Percentiles rank a stretch among this genome's conserved stretches.
These are phyloP conservation scores for Plasmopara viticola DNA, from an alignment of 352 stramenopile species.

Conservation along the genomic window DNA sequence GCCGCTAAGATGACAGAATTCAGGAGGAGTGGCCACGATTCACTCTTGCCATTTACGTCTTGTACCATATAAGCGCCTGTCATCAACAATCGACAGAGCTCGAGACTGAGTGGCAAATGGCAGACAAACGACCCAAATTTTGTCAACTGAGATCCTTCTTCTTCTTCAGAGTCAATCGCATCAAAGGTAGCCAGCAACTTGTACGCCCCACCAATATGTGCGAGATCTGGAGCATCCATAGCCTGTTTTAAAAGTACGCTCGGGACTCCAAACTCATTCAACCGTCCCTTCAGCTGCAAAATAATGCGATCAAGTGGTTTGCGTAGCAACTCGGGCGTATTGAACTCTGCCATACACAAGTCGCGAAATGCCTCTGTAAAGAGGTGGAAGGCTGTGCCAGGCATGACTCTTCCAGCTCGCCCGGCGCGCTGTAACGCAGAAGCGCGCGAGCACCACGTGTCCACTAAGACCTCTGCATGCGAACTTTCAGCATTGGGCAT, in stretches of 20 bases:
- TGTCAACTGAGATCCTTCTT: conserved; percentile 57
- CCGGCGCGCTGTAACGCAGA: conserved; percentile 80
- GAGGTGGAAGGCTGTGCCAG: conserved; percentile 88
- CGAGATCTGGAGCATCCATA: conserved; percentile 56
- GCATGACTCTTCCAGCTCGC: conserved; percentile 90
- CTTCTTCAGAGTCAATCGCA: conserved; percentile 53
- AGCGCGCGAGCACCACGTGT: conserved; percentile 92
- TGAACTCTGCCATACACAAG: conserved; percentile 71
- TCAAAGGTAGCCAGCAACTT: conserved; percentile 63
- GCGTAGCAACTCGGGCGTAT: conserved; percentile 72
- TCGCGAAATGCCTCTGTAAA: conserved; percentile 68
- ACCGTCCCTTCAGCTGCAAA: conserved; percentile 64
- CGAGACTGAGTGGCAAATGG: conserved; percentile 66
- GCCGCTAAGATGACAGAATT: conserved; percentile 63
- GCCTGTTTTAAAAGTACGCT: conserved; percentile 62
- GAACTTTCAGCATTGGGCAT: conserved; percentile 66
- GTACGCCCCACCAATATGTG: conserved; percentile 72
- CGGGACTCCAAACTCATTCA: conserved; percentile 64
- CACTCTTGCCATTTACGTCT: conserved; percentile 14
- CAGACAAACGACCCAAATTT: conserved; percentile 75
- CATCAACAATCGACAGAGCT: conserved; percentile 70
- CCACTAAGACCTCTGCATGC: conserved; percentile 64
- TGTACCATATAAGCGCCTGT: conserved; percentile 43
- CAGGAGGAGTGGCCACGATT: conserved; percentile 38
- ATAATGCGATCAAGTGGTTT: conserved; percentile 80